A percentile compares a stretch with the other conserved stretches of the same genome.
Evolutionary conservation across 441 rosid species (phyloP).

Genomic region (Adansonia gregorii): DNA sequence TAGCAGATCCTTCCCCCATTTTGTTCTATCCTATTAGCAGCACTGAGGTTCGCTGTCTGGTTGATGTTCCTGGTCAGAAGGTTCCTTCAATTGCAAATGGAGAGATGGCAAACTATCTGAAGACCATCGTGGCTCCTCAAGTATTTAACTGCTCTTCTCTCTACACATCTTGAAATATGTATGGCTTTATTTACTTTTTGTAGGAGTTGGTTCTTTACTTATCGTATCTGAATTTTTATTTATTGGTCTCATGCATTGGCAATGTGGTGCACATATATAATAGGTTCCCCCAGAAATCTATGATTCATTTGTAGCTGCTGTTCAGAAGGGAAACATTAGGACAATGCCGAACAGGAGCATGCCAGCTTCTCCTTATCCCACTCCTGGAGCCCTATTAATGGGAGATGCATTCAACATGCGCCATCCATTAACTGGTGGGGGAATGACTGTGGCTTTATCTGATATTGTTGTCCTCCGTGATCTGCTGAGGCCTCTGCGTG

Average conservation of each 20-base stretch:
- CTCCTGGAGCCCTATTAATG: slow-evolving; percentile 90
- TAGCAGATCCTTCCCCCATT: slow-evolving; percentile 32
- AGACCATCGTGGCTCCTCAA: slow-evolving; percentile 25
- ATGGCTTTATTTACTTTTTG: neutral
- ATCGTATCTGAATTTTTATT: neutral
- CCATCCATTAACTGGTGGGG: slow-evolving; percentile 95
- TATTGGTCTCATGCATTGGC: slow-evolving; percentile 25
- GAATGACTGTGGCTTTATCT: slow-evolving; percentile 91
- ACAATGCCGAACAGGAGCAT: slow-evolving; percentile 97
- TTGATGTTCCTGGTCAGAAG: slow-evolving; percentile 31
- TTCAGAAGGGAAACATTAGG: slow-evolving; percentile 73
- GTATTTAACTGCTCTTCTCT: neutral
- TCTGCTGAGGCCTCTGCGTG: slow-evolving; percentile 70
- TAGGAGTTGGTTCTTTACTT: neutral
- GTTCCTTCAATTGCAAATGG: slow-evolving; percentile 30
- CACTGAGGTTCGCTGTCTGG: slow-evolving; percentile 29
- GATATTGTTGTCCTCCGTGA: slow-evolving; percentile 79
- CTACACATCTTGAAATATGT: neutral
- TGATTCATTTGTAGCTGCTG: slow-evolving; percentile 75
- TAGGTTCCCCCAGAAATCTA: slow-evolving; percentile 75
- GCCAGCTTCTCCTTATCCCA: slow-evolving; percentile 86
- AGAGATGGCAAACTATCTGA: slow-evolving; percentile 29
- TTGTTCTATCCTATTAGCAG: slow-evolving; percentile 31
- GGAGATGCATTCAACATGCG: slow-evolving; percentile 99
- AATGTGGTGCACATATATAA: slow-evolving; percentile 24